These are phyloP conservation scores for Hyphochytrium catenoides DNA, from an alignment of 352 stramenopile species.

Conservation along the genomic window DNA sequence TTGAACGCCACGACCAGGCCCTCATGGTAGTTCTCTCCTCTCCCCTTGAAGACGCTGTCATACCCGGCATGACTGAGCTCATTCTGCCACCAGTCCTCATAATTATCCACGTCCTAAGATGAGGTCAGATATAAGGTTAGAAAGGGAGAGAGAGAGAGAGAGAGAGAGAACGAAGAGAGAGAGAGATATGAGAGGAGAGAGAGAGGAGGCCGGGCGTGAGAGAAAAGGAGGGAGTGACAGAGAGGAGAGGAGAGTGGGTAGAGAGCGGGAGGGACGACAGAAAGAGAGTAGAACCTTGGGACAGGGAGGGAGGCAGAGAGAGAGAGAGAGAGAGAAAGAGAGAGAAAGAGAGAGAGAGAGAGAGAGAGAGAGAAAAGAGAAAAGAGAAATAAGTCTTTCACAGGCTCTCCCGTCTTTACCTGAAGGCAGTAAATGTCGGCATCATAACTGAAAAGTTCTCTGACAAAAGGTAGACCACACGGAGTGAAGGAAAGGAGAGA, in stretches of 20 bases:
- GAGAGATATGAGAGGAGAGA: neutral
- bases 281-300: neutral
- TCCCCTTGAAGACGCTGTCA: conserved; percentile 39
- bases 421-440: conserved; percentile 62
- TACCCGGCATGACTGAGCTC: conserved; percentile 36
- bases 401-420: too few species aligned
- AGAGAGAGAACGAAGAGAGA: neutral
- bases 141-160: neutral
- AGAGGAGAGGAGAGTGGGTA: neutral
- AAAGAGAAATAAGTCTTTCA: neutral
- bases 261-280: neutral
- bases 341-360: neutral
- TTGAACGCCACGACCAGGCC: conserved; percentile 54
- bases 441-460: conserved; percentile 40
- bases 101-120: conserved; percentile 50
- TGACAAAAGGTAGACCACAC: conserved; percentile 8
- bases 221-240: neutral
- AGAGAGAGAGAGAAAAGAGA: neutral
- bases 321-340: neutral
- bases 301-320: neutral
- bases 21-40: conserved; percentile 17
- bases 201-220: neutral
- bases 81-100: conserved; percentile 47
- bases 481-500: too few species aligned
- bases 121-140: too few species aligned